phyloP scores from a whole-genome alignment of 345 rosid genomes.

The Bretschneidera sinensis region DNA sequence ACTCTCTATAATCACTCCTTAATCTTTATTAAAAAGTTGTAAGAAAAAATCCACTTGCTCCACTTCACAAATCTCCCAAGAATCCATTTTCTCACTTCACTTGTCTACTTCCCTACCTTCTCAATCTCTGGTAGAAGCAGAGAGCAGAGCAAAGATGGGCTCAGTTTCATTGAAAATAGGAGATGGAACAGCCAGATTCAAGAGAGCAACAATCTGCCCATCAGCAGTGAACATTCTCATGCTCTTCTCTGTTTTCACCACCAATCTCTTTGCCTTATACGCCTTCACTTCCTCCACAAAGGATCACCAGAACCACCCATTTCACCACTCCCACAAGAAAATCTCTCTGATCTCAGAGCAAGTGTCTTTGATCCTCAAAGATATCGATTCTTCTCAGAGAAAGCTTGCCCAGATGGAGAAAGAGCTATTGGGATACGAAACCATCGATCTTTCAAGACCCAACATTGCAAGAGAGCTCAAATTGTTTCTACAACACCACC shows the following conservation, averaged over 20 bases:
- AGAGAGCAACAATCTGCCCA: slow-evolving; percentile 62
- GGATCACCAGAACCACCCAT: slow-evolving; percentile 18
- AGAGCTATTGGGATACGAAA: slow-evolving; percentile 76
- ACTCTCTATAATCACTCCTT: too few relatives aligned
- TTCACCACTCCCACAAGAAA: slow-evolving; percentile 37
- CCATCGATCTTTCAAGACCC: slow-evolving; percentile 74
- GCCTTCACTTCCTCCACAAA: slow-evolving; percentile 72
- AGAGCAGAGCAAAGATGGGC: slow-evolving; percentile 45
- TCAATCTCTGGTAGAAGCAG: background rate
- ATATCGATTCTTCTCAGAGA: slow-evolving; percentile 82
- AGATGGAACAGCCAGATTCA: slow-evolving; percentile 96
- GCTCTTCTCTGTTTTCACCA: slow-evolving; percentile 85
- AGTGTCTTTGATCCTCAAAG: slow-evolving; percentile 68
- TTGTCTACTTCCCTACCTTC: background rate
- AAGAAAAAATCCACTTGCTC: slow-evolving; percentile 5
- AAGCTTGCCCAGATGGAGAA: slow-evolving; percentile 91
- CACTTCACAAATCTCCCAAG: slow-evolving; percentile 9
- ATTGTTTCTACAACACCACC: slow-evolving; percentile 65
- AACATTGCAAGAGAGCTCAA: slow-evolving; percentile 83
- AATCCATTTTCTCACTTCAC: too few relatives aligned
- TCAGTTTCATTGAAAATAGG: slow-evolving; percentile 86
- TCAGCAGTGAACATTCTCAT: slow-evolving; percentile 82
- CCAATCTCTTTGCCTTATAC: slow-evolving; percentile 88
- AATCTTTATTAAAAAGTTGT: too few relatives aligned
- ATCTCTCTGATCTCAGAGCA: slow-evolving; percentile 83